Evolutionary conservation across 2,329 filamentous ascomycete genomes (phyloP).

Genomic region (Colletotrichum eleusines): DNA sequence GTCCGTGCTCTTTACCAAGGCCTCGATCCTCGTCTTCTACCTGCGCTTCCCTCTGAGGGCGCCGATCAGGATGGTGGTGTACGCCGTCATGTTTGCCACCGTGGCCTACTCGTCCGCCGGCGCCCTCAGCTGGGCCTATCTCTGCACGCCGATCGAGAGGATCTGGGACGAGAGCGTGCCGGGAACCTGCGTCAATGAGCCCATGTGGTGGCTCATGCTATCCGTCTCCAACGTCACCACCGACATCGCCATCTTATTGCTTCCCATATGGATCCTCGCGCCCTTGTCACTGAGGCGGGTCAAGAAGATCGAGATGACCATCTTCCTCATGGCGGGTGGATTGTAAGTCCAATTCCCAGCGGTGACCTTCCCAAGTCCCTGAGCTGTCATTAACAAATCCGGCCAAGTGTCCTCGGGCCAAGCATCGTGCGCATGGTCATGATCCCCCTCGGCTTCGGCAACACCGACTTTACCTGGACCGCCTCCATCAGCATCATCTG

Average conservation of each 20-base stretch:
- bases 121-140: slow-evolving; percentile 29
- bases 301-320: slow-evolving; percentile 40
- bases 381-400: neutral
- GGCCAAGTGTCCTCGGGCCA: slow-evolving; percentile 34
- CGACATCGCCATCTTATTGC: slow-evolving; percentile 41
- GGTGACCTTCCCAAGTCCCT: too few species aligned
- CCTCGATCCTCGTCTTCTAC: slow-evolving; percentile 44
- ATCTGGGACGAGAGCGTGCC: slow-evolving; percentile 28
- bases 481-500: slow-evolving; percentile 40
- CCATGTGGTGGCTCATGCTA: slow-evolving; percentile 41
- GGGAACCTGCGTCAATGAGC: slow-evolving; percentile 33
- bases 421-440: slow-evolving; percentile 39
- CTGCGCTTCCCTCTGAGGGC: slow-evolving; percentile 41
- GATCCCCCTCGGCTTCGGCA: slow-evolving; percentile 35
- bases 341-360: slow-evolving; percentile 20
- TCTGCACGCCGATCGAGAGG: slow-evolving; percentile 36
- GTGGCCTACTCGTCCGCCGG: slow-evolving; percentile 30
- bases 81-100: slow-evolving; percentile 37
- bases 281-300: slow-evolving; percentile 23
- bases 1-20: slow-evolving; percentile 43
- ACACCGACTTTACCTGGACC: slow-evolving; percentile 36
- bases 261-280: slow-evolving; percentile 40
- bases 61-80: neutral
- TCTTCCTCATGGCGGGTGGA: slow-evolving; percentile 40
- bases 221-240: slow-evolving; percentile 40